Evolutionary conservation across 2,329 filamentous ascomycete species (phyloP), one percentile per base, ranked within the genome.

Genomic region (Penicillium olsonii): DNA sequence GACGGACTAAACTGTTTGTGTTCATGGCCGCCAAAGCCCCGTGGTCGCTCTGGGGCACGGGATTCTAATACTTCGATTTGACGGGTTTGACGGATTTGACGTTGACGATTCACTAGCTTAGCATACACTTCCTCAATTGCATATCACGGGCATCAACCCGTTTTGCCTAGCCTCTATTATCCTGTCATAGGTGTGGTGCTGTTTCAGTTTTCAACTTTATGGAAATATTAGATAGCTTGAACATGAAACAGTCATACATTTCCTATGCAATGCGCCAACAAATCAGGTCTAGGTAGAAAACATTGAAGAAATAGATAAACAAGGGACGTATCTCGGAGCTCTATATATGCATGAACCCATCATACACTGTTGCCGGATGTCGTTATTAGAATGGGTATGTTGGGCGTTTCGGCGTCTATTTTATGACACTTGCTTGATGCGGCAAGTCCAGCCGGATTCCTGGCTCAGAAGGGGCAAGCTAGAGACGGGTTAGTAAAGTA

Each of bases 401-500:
- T 48, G 53, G 50, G 37, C 51, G 50, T 50, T 44, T 45, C 27
- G 17, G 39, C 40, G 44, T 52, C 42, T 52, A 26, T 44, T 46
- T 69, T 81, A 87, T 64, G 82, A 79, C 54, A 94, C 75, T 75
- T 95, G 81, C 62, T 83, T 87, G 61, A 96, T 78, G 75, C 87
- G 91, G 79, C 92, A 96, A 63, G 88, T 78, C 92, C 92, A 96
- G 56, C 92, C 92, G 19, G 90, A 95, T 51, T 84, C 84, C 68
- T 90, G 81, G 59, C 84, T 85, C 52, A 96, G 78, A 37, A 96
- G 80, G 29, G 92, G 92, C 63, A 96, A 78, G 81, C 91, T 95
- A 48, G 29, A 29, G 52, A 17, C 47, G 41, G n/a, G 45, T 67
- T 54, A 68, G 66, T 47, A 59, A 54, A 44, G 40, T n/a, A 14